These are phyloP conservation scores for Emergomyces pasteurianus DNA, from an alignment of 2,329 filamentous ascomycete species.

Conservation along the genomic window DNA sequence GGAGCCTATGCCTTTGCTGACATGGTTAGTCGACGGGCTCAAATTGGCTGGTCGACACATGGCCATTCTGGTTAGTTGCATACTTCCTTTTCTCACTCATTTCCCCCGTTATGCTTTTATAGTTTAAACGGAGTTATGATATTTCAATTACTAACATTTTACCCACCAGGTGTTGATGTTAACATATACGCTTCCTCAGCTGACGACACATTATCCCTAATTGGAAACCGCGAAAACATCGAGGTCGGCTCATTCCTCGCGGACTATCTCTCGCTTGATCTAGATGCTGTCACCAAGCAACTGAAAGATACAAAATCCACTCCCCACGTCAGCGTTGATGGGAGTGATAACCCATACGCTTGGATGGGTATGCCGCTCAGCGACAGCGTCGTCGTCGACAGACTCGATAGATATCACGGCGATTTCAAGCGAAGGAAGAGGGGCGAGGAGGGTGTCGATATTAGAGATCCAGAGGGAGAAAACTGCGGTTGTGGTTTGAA, in stretches of 20 bases:
- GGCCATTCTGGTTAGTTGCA: conserved; percentile 54
- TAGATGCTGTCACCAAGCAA: conserved; percentile 65
- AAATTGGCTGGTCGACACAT: conserved; percentile 88
- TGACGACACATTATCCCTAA: conserved; percentile 48
- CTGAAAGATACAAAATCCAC: conserved; percentile 36
- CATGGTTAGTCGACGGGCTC: conserved; percentile 76
- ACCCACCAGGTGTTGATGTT: conserved; percentile 62
- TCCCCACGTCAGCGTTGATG: conserved; percentile 2
- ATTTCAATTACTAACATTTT: background rate
- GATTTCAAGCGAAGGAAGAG: conserved; percentile 26
- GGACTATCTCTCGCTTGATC: conserved; percentile 67
- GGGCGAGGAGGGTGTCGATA: conserved; percentile 18
- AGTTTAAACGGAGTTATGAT: background rate
- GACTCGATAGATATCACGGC: conserved; percentile 34
- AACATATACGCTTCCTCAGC: conserved; percentile 84
- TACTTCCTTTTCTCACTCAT: background rate
- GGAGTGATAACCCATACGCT: conserved; percentile 14
- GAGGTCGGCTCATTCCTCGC: conserved; percentile 76
- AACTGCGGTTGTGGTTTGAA: conserved; percentile 21
- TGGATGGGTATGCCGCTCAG: conserved; percentile 33
- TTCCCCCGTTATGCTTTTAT: background rate
- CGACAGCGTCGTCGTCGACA: conserved; percentile 26
- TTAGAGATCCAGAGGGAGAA: background rate
- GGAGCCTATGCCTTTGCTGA: conserved; percentile 57
- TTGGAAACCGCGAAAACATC: conserved; percentile 89